Conservation (phyloP, 176 grass and related monocot species). For the Aegilops sharonensis region DNA sequence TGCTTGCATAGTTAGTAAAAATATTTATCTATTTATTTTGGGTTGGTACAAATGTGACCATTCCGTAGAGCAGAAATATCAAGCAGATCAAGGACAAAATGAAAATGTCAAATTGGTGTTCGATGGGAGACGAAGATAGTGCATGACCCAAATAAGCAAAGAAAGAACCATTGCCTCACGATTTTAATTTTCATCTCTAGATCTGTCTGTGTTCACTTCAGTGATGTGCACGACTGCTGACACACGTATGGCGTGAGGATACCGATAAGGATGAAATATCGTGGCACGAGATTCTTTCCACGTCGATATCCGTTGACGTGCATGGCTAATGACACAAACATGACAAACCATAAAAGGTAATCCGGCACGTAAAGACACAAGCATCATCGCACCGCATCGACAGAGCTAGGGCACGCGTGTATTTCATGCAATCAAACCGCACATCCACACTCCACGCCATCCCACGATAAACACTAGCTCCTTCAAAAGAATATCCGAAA, state of each 20-base stretch:
- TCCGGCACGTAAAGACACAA: background rate
- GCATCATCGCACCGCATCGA: no score
- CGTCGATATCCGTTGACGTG: background rate
- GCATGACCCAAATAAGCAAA: background rate
- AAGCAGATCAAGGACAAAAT: background rate
- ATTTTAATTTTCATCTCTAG: no score
- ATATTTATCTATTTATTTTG: background rate
- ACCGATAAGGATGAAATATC: background rate
- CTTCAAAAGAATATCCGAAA: no score
- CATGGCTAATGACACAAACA: rapidly evolving
- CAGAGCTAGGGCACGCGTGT: no score
- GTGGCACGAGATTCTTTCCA: background rate
- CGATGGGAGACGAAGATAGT: background rate
- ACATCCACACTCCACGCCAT: no score
- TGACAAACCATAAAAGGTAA: background rate
- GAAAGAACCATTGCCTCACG: background rate
- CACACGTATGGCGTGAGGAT: no score
- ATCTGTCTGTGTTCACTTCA: no score
- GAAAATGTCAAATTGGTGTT: background rate
- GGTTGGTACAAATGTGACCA: background rate
- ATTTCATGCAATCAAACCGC: no score
- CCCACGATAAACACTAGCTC: no score
- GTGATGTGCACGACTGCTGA: no score
- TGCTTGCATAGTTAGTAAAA: background rate
- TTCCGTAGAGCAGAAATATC: background rate